Evolutionary conservation across 805 yeast species (phyloP), one percentile per base, ranked within the genome.

Genomic region (Nakazawaea ernobii): DNA sequence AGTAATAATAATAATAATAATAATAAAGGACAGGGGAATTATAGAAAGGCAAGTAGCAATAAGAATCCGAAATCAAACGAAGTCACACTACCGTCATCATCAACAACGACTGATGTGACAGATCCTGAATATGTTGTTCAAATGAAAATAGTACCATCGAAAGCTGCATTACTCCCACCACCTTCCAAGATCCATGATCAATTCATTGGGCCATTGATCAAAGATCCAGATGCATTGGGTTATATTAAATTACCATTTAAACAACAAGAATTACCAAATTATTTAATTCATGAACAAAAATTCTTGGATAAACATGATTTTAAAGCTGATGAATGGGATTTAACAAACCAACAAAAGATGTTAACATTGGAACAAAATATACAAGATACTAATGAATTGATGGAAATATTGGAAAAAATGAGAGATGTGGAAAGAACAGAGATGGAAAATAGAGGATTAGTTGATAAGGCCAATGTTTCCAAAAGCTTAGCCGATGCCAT

Each of bases 401-500:
- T 85, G 62, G 95, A 87, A 55, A 80, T 80, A 40, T 75, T 88
- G 48, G 91, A 83, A 56, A 74, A 68, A 44, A 73, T 86, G 79
- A 73, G 96, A 48, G 90, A 84, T 14, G 62, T 60, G 6, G 98
- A 91, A 65, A 71, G 98, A 49, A 66, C 66, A 38, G 73, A 79
- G 47, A 90, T 91, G 96, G 96, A 90, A 58, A 64, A 69, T 1
- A 66, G 80, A 49, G 95, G 95, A 1, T 67, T 89, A 4, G 97
- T 94, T 3, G 99, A 94, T 62, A 84, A 82, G 39, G 96, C 88
- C 53, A 90, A 89, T 53, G 79, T 78, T 0, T 79, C 89, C 37
- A 89, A 90, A 63, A 82, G 84, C 47, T 70, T 94, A n/a, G 82
- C 79, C 51, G 95, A 92, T 51, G 99, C 98, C 1, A 88, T 94